Evolutionary conservation across 2,329 filamentous ascomycete genomes (phyloP), one percentile per base, ranked within the genome.

Genomic region (Drechslerella coelobrocha): DNA sequence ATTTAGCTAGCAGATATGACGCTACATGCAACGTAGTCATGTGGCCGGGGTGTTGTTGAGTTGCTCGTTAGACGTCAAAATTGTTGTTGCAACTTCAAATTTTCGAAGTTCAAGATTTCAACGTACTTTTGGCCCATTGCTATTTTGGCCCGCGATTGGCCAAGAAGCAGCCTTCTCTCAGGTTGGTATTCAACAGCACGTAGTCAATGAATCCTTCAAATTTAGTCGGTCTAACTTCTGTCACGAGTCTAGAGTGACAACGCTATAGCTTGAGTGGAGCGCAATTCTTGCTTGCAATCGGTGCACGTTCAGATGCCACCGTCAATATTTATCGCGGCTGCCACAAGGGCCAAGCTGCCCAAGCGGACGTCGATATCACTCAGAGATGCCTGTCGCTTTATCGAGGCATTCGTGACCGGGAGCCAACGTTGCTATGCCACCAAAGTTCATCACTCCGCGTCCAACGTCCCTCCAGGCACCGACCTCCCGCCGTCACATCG

Each of bases 401-500:
- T 69, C 26, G 65, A 69, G 47, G 50, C 65, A 12, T 69, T 69
- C 48, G 65, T 69, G 27, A 56, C 61, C 45, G 65, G 65, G 10
- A 52, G 56, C 17, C 65, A 62, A 34, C 59, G 65, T 14, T 69
- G 65, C 50, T 69, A 69, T 23, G 65, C 65, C 17, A 52, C 65
- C 34, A 51, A 34, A 21, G 50, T 41, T 2, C 52, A 56, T 2
- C 65, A 69, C 34, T 69, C 65, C 12, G 60, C 59, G 51, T 61
- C 52, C 45, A 61, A 37, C n/a, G 37, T 57, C 21, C 59, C 66
- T 19, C 59, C 59, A 31, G 59, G 50, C 45, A 61, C 59, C 21
- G 53, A 65, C 23, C 92, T 97, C 79, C 93, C 92, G 1, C 91
- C 91, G 2, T 96, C 90, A 60, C 89, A 95, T 78, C 90, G 93